Percentiles rank a stretch among this genome's conserved stretches.
phyloP scores from a whole-genome alignment of 345 rosid species.

The Populus alba region DNA sequence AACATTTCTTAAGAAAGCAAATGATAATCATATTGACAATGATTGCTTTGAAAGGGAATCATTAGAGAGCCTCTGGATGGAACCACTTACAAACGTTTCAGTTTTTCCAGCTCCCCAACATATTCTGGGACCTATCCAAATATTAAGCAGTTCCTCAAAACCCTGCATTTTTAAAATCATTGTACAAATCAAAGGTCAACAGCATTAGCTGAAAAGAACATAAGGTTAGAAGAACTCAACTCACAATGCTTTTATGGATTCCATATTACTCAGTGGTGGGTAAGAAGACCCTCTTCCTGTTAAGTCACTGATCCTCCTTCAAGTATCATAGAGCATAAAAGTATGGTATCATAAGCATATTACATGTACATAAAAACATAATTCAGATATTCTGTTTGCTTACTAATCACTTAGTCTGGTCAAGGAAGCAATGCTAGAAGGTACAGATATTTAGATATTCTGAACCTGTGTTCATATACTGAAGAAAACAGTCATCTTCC shows the following conservation, averaged over 20 bases:
- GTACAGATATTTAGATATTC: slow-evolving; percentile 57
- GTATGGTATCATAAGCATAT: too few relatives aligned
- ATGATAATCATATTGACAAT: too few relatives aligned
- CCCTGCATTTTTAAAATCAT: too few relatives aligned
- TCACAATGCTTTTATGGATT: slow-evolving; percentile 72
- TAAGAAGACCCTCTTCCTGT: slow-evolving; percentile 55
- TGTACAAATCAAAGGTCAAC: not conserved
- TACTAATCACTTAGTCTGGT: slow-evolving; percentile 70
- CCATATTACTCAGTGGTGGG: slow-evolving; percentile 48
- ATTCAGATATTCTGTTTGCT: slow-evolving; percentile 20
- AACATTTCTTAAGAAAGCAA: too few relatives aligned
- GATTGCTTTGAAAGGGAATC: too few relatives aligned
- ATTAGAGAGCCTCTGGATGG: too few relatives aligned
- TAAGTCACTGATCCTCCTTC: slow-evolving; percentile 31
- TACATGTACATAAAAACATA: not conserved
- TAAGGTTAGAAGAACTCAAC: slow-evolving; percentile 27
- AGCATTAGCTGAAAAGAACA: not conserved
- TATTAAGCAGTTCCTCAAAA: too few relatives aligned
- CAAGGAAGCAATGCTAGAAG: slow-evolving; percentile 61
- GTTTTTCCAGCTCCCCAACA: too few relatives aligned
- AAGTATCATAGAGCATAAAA: too few relatives aligned
- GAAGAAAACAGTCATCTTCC: slow-evolving; percentile 64
- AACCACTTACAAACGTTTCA: too few relatives aligned
- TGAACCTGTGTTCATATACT: slow-evolving; percentile 54
- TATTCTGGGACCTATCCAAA: too few relatives aligned